phyloP scores from a whole-genome alignment of 257 asterid species.

The Penstemon davidsonii region DNA sequence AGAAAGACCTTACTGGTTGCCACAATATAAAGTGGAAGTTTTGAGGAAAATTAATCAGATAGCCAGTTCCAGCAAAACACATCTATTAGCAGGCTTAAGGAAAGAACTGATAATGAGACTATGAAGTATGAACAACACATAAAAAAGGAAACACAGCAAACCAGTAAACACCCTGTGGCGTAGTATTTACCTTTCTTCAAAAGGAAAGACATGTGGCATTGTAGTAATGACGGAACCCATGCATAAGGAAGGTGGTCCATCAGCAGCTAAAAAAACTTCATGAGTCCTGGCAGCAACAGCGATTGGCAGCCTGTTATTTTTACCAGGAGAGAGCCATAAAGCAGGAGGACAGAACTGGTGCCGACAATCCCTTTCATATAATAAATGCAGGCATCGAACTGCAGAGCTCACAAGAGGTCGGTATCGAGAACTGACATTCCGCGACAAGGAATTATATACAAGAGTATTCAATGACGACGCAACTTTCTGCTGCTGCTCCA shows the following conservation, averaged over 20 bases:
- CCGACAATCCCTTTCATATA: slow-evolving; percentile 94
- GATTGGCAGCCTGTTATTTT: slow-evolving; percentile 76
- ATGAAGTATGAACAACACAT: neutral
- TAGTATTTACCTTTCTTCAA: slow-evolving; percentile 78
- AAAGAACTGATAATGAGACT: neutral
- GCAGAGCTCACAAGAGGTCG: slow-evolving; percentile 75
- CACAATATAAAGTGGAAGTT: neutral
- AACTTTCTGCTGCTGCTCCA: slow-evolving; percentile 85
- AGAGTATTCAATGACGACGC: slow-evolving; percentile 74
- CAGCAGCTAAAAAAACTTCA: slow-evolving; percentile 57
- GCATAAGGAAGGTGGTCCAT: slow-evolving; percentile 50
- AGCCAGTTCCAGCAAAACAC: neutral
- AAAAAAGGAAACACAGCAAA: neutral
- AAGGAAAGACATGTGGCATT: slow-evolving; percentile 90
- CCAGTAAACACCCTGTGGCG: slow-evolving; percentile 18
- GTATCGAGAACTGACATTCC: slow-evolving; percentile 40
- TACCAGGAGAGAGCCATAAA: slow-evolving; percentile 96
- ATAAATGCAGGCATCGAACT: slow-evolving; percentile 82
- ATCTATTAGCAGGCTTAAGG: slow-evolving; percentile 3
- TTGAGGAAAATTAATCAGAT: slow-evolving; percentile 11
- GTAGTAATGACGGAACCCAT: slow-evolving; percentile 74
- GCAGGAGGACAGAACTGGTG: slow-evolving; percentile 83
- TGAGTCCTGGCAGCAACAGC: slow-evolving; percentile 95
- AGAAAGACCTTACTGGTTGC: no score
- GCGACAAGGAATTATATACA: slow-evolving; percentile 73